Evolutionary conservation across 2,329 filamentous ascomycete genomes (phyloP), one percentile per base, ranked within the genome.

Genomic region (Verticillium zaregamsianum): DNA sequence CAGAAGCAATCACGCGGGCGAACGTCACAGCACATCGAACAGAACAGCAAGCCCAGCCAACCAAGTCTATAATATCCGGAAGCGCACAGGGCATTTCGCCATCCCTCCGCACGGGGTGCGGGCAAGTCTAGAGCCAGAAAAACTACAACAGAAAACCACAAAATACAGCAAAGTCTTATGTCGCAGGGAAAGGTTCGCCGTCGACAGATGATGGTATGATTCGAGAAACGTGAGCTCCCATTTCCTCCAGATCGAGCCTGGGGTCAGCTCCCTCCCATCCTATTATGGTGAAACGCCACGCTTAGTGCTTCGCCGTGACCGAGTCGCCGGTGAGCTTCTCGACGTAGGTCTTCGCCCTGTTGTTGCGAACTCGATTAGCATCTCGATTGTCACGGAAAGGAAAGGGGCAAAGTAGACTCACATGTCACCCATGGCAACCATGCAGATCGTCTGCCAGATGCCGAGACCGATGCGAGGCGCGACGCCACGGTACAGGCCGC

Each of bases 361-460:
- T 58, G 37, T 66, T 32, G 25, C 25, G 9, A 55, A 4, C 32
- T 3, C 20, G 25, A n/a, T 55, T 55, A 55, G 54, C 14, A 14
- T 33, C 17, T 33, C 14, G 28, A 35, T 35, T 20, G 25, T 55
- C 52, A 55, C 3, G 25, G 12, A 39, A n/a, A 37, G 31, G 59
- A 52, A n/a, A 23, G 49, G 57, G 20, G 39, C 64, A 61, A 28
- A 28, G 37, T 55, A 66, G 63, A 87, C 92, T 83, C 81, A 96
- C 93, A 96, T 93, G 81, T 98, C 95, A 80, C 95, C 95, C 78
- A 98, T 85, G 73, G 94, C 95, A 80, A 99, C 95, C 95, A 99
- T 99, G 86, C 95, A 99, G 73, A 99, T 90, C 65, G 95, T 99
- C 86, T 99, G 95, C 95, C 95, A 99, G 81, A 99, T 87, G 74